Conservation (phyloP, 2,329 filamentous ascomycete species). For the Arthrobotrys sinensis region DNA sequence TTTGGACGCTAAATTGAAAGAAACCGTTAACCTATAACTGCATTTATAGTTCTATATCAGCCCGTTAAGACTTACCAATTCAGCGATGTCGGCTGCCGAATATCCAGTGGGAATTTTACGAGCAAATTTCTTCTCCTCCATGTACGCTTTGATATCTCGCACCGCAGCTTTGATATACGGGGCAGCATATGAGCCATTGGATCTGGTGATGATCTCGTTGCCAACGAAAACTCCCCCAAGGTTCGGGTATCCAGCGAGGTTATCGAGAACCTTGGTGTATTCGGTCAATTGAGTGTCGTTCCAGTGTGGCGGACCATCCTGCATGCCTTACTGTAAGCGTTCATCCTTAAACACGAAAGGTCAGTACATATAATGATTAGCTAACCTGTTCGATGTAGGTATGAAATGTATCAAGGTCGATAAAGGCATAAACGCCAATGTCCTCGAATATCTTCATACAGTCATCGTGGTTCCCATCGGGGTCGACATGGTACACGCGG, state of each 20-base stretch:
- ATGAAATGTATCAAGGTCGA: conserved; percentile 84
- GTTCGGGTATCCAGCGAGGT: conserved; percentile 83
- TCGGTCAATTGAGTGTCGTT: conserved; percentile 78
- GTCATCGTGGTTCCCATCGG: conserved; percentile 78
- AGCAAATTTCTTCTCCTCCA: conserved; percentile 79
- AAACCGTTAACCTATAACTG: neutral
- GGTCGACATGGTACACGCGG: conserved; percentile 89
- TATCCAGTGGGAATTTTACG: conserved; percentile 88
- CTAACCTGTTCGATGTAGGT: conserved; percentile 78
- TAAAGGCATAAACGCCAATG: conserved; percentile 85
- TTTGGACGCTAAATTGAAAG: conserved; percentile 70
- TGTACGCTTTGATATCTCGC: conserved; percentile 86
- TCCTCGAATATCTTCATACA: conserved; percentile 87
- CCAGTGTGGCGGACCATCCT: conserved; percentile 76
- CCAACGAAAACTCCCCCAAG: conserved; percentile 87
- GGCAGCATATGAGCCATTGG: conserved; percentile 76
- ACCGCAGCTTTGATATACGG: conserved; percentile 87
- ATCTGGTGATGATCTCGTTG: conserved; percentile 84
- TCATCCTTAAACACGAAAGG: neutral
- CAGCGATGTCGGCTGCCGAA: conserved; percentile 85
- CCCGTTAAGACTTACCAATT: conserved; percentile 67
- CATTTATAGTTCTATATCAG: neutral
- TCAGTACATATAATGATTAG: neutral
- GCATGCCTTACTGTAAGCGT: conserved; percentile 22
- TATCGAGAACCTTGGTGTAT: conserved; percentile 81